Percentiles rank a stretch among this genome's conserved stretches.
phyloP scores from a whole-genome alignment of 1,284 basidiomycete genomes.

The Sphaerobolus stellatus region DNA sequence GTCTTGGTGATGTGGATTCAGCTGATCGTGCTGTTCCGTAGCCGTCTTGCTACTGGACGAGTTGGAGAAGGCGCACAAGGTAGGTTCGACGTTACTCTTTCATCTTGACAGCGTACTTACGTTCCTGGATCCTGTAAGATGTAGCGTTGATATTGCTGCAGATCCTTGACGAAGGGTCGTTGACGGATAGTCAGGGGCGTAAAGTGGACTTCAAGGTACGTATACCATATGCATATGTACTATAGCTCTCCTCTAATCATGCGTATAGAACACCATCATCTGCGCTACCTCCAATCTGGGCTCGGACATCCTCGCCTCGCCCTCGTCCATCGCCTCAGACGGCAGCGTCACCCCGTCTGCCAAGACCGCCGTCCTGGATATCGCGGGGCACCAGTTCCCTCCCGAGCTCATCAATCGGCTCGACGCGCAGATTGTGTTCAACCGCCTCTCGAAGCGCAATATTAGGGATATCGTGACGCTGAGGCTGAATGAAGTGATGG shows the following conservation, averaged over 20 bases:
- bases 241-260: background rate
- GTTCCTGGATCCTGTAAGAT: conserved; percentile 58
- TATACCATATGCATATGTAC: conserved; percentile 17
- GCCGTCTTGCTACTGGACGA: conserved; percentile 84
- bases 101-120: too few relatives aligned
- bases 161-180: conserved; percentile 86
- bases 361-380: conserved; percentile 66
- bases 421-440: conserved; percentile 87
- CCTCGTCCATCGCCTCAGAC: conserved; percentile 59
- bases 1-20: background rate
- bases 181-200: conserved; percentile 82
- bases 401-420: conserved; percentile 90
- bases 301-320: conserved; percentile 74
- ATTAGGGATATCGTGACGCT: conserved; percentile 79
- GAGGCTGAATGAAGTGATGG: conserved; percentile 73
- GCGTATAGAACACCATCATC: conserved; percentile 75
- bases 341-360: conserved; percentile 70
- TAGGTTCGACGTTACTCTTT: conserved; percentile 20
- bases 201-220: conserved; percentile 78
- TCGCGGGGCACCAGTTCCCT: conserved; percentile 79
- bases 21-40: conserved; percentile 29
- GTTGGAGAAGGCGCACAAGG: conserved; percentile 89
- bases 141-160: conserved; percentile 91
- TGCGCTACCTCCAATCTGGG: conserved; percentile 58
- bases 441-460: conserved; percentile 73